These are phyloP conservation scores for Anacardium occidentale DNA, from an alignment of 345 rosid genomes.

Conservation along the genomic window DNA sequence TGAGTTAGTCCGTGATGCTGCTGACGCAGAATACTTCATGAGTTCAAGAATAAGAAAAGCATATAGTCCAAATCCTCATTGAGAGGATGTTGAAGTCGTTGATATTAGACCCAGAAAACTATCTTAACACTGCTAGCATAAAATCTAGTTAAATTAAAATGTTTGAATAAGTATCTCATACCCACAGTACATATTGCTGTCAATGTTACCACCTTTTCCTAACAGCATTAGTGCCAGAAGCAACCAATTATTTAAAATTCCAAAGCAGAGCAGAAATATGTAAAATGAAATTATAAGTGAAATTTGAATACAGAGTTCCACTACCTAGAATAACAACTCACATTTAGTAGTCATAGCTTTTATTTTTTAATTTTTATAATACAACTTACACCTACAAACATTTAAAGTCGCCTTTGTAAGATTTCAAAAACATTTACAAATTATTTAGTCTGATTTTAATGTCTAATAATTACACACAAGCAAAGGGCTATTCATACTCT, in stretches of 20 bases:
- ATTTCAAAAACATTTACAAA: no score
- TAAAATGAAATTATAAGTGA: not conserved
- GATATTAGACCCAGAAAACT: not conserved
- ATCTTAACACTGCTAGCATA: not conserved
- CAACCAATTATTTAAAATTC: no score
- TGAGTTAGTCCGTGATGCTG: not conserved
- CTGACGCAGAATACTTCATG: not conserved
- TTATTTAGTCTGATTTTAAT: not conserved
- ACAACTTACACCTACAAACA: not conserved
- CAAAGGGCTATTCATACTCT: not conserved
- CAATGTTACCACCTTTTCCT: not conserved
- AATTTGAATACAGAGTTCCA: not conserved
- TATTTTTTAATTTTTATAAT: not conserved
- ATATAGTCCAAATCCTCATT: not conserved
- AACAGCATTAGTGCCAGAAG: not conserved
- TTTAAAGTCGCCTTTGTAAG: not conserved
- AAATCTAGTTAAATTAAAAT: not conserved
- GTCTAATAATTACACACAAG: not conserved
- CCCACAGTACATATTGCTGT: not conserved
- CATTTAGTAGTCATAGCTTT: not conserved
- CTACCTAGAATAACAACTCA: not conserved
- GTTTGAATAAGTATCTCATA: not conserved
- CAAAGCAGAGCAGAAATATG: not conserved
- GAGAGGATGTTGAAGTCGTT: not conserved
- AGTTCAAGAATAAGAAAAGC: not conserved